Evolutionary conservation across 306 rosid genomes (phyloP), one percentile per base, ranked within the genome.

Genomic region (Trichosanthes truncata): DNA sequence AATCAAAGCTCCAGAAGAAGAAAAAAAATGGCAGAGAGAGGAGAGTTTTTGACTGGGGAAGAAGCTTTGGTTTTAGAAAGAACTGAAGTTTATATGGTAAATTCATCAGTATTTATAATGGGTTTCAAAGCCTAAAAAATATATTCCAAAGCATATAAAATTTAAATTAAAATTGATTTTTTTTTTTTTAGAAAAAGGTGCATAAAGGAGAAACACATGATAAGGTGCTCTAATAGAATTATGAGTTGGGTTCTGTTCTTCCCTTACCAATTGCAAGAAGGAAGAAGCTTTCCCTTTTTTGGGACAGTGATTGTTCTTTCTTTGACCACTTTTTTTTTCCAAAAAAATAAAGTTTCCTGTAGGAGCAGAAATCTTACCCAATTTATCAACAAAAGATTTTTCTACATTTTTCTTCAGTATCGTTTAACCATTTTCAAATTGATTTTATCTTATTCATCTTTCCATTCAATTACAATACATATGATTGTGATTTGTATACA

Each of bases 251-350:
- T 82, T 80, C 36, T 85, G 87, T 84, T 85, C 88, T 78, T 80
- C 5, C 18, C 38, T 71, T 5, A 12, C 90, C 86, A 89, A 82
- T 87, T 79, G 84, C 80, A 45, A 53, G 35, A 56, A 61, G 23
- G 82, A 83, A 85, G 82, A 83, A 85, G 66, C 82, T 71, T 74
- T 61, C 38, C 80, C 82, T 91, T 83, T 40, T 65, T 74, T 18
- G 75, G 80, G 86, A 80, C 62, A 74, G 20, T 66, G 81, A 80
- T 57, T 33, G 80, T 57, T 35, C 67, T 74, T 72, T 17, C 80
- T 79, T 85, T 85, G 87, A 87, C 87, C 84, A 82, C 90, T 84
- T 90, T 84, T 80, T 88, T 31, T 11, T 82, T 85, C 81, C 75
- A 8, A 86, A 40, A 48, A 48, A 51, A 4, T 15, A 51, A 15